Base-by-base conservation (phyloP, 164 flowering plant species). In the Kingdonia uniflora region DNA sequence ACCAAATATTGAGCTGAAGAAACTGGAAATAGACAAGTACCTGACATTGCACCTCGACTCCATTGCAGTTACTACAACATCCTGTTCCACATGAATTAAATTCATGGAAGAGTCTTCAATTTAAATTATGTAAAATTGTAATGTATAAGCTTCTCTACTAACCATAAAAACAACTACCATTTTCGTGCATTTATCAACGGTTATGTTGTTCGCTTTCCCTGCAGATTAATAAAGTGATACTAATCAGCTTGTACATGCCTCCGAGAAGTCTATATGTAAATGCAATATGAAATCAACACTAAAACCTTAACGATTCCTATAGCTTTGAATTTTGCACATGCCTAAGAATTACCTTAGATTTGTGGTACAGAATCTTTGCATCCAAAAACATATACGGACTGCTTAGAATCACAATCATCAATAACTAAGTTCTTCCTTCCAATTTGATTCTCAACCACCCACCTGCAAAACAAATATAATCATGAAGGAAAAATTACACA, bases 391-490 rank as follows among this genome's bases (percentile, higher is more conserved):
- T 94, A 89, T 0, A 94, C 95, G 19, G 96, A 81, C 58, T 89
- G 97, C 42, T 76, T 89, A 51, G 99, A 57, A 74, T 89, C 99
- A 76, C 99, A 94, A 39, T 89, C 96, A 62, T 85, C 87, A 67
- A 94, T 89, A 26, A 83, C 81, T 68, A 94, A 72, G 63, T 78
- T 63, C 70, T 94, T 89, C 54, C 25, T 75, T 38, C 96, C 96
- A 68, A 87, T 85, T 65, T 94, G 99, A 70, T 94, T 84, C 79
- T 94, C 99, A 72, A 94, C 99, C 52, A 62, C 92, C 99, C 99
- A 94, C 76, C 99, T 94, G 72, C 38, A 56, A 35, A 16, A 29
- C 35, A n/a, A n/a, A n/a, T n/a, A 29, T 29, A 29, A 8, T 29
- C 35, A 29, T 29, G 35, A 29, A 3, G 35, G 8, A 8, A 4